Evolutionary conservation across 2,329 filamentous ascomycete species (phyloP), one percentile per base, ranked within the genome.

Genomic region (Coniochaeta prunicola): DNA sequence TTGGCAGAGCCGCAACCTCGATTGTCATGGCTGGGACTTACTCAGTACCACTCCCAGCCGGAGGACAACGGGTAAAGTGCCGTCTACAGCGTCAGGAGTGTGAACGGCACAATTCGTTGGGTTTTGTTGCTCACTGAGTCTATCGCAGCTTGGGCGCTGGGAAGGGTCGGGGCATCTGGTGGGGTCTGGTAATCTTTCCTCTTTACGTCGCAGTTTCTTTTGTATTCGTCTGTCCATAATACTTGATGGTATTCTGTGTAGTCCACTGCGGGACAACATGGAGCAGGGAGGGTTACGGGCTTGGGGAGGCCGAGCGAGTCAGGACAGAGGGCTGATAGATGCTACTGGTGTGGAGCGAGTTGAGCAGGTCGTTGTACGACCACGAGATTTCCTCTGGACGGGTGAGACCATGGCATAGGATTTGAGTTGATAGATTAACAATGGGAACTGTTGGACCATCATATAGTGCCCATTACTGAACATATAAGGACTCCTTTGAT

Each of bases 161-260:
- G 45, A 59, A 42, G 57, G 45, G 58, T 53, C 58, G 53, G 40
- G 59, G 56, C 57, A 60, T 60, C 59, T 40, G 58, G 59, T 34
- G 53, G 53, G 54, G 21, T 59, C 28, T 54, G 38, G 54, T 34
- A 54, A 38, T 58, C 53, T 61, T 62, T 62, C n/a, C 45, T 61
- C 60, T 64, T 61, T 61, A 59, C 61, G 59, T 62, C 59, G 62
- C 60, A 61, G 62, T 66, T 59, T 68, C 63, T 57, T 65, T 62
- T 61, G 48, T 63, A 45, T 62, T 59, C 50, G 34, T 57, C 17
- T 60, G 60, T 64, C 58, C 59, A 61, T 65, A 64, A 62, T 63
- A 60, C 13, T 17, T 36, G 19, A 31, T 36, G 31, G 53, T 13
- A n/a, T 21, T 2, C 45, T 17, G 21, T 50, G 45, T 17, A 30